Evolutionary conservation across 306 rosid genomes (phyloP).

Genomic region (Potentilla sterilis): DNA sequence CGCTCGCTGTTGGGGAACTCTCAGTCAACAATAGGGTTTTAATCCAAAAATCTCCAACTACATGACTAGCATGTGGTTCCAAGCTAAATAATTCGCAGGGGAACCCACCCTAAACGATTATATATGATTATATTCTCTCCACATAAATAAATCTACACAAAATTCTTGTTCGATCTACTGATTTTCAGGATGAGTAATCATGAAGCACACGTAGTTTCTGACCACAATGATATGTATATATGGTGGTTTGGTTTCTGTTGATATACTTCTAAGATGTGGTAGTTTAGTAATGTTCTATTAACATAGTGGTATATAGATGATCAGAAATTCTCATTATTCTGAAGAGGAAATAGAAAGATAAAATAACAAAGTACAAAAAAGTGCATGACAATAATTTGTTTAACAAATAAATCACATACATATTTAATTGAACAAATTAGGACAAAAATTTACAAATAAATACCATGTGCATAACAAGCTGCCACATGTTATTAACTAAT

Average conservation of each 20-base stretch:
- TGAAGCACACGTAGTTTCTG: not conserved
- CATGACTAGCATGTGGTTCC: constrained; percentile 48
- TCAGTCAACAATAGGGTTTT: constrained; percentile 43
- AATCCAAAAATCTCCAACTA: constrained; percentile 13
- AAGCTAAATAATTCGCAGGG: constrained; percentile 22
- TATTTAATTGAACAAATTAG: no score
- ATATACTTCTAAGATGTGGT: not conserved
- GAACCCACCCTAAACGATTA: constrained; percentile 28
- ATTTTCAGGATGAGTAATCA: not conserved
- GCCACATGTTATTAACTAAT: no score
- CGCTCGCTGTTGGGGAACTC: constrained; percentile 36
- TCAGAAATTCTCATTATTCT: not conserved
- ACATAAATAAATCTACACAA: not conserved
- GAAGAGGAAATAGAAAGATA: not conserved
- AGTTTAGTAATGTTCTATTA: no score
- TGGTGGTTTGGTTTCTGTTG: not conserved
- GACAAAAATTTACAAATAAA: no score
- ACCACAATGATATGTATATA: not conserved
- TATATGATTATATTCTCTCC: not conserved
- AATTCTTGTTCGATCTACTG: not conserved
- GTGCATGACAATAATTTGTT: no score
- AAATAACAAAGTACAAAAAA: no score
- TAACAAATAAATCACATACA: no score
- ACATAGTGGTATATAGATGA: not conserved
- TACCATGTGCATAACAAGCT: no score